These are phyloP conservation scores for Dryadomyces quercivorus DNA, from an alignment of 2,329 filamentous ascomycete species.

Conservation along the genomic window DNA sequence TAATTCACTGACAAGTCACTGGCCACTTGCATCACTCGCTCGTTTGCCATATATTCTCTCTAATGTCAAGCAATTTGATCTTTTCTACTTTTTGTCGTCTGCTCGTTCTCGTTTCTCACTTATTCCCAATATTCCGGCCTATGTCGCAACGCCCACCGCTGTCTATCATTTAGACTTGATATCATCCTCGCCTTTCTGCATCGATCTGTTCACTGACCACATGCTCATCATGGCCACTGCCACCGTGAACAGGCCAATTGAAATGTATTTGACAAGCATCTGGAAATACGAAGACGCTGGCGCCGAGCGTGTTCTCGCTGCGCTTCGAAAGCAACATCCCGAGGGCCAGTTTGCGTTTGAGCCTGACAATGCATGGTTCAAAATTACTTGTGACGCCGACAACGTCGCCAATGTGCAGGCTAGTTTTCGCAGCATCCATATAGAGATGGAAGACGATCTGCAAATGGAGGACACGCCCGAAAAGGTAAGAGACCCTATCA, in stretches of 20 bases:
- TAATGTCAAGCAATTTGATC: too few species aligned
- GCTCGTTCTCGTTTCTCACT: neutral
- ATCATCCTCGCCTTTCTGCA: neutral
- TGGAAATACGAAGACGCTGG: slow-evolving; percentile 16
- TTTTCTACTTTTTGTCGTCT: neutral
- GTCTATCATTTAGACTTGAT: neutral
- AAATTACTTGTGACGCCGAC: slow-evolving; percentile 10
- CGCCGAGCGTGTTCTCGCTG: slow-evolving; percentile 12
- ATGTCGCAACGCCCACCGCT: too few species aligned
- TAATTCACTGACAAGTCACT: too few species aligned
- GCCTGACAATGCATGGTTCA: slow-evolving; percentile 14
- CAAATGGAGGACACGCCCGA: neutral
- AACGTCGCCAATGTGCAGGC: slow-evolving; percentile 9
- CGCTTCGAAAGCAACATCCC: slow-evolving; percentile 11
- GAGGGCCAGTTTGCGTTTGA: slow-evolving; percentile 15
- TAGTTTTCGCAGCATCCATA: slow-evolving; percentile 7
- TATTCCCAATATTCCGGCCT: neutral
- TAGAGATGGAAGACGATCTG: slow-evolving; percentile 4
- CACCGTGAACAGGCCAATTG: slow-evolving; percentile 6
- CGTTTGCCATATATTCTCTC: neutral
- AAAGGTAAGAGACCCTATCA: neutral
- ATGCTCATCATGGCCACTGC: neutral
- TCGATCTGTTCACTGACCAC: neutral
- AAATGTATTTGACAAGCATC: slow-evolving; percentile 16
- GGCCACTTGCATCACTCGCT: neutral